A percentile compares a stretch with the other conserved stretches of the same genome.
phyloP scores from a whole-genome alignment of 2,329 filamentous ascomycete species.

The Neonectria faginata region DNA sequence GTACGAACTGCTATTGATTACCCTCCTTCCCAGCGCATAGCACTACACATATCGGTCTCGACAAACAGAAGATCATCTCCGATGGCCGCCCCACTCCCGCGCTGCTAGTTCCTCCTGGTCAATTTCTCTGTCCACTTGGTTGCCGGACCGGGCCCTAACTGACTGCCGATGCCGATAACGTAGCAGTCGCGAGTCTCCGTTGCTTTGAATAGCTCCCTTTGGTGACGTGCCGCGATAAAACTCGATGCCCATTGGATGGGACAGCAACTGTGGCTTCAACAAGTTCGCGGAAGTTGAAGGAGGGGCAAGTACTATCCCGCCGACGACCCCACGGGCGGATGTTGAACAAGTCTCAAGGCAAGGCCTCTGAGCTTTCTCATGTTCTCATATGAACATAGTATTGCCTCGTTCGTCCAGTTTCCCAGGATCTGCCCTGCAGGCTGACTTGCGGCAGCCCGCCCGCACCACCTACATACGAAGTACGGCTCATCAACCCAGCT shows the following conservation, averaged over 20 bases:
- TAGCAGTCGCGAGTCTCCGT: neutral
- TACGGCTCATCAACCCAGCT: slow-evolving; percentile 6
- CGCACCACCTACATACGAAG: neutral
- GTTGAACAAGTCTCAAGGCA: neutral
- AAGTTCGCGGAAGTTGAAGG: slow-evolving; percentile 23
- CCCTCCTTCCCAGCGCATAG: slow-evolving; percentile 9
- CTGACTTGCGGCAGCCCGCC: slow-evolving; percentile 11
- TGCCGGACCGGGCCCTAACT: slow-evolving; percentile 11
- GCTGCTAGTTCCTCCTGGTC: slow-evolving; percentile 9
- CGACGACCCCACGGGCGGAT: slow-evolving; percentile 23
- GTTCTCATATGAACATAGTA: slow-evolving; percentile 33
- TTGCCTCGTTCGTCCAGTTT: slow-evolving; percentile 30
- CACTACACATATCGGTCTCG: slow-evolving; percentile 22
- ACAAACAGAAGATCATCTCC: slow-evolving; percentile 20
- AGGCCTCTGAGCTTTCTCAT: slow-evolving; percentile 1
- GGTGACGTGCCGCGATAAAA: slow-evolving; percentile 13
- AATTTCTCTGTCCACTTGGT: slow-evolving; percentile 8
- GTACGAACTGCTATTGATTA: slow-evolving; percentile 6
- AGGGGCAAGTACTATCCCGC: slow-evolving; percentile 16
- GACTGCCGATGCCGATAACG: slow-evolving; percentile 12
- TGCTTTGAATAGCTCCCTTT: neutral
- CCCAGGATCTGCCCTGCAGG: slow-evolving; percentile 39
- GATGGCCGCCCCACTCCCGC: slow-evolving; percentile 15
- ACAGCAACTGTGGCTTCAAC: slow-evolving; percentile 19
- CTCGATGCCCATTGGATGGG: slow-evolving; percentile 11